These are phyloP conservation scores for Gremmenia infestans DNA, from an alignment of 2,329 filamentous ascomycete genomes.

Conservation along the genomic window DNA sequence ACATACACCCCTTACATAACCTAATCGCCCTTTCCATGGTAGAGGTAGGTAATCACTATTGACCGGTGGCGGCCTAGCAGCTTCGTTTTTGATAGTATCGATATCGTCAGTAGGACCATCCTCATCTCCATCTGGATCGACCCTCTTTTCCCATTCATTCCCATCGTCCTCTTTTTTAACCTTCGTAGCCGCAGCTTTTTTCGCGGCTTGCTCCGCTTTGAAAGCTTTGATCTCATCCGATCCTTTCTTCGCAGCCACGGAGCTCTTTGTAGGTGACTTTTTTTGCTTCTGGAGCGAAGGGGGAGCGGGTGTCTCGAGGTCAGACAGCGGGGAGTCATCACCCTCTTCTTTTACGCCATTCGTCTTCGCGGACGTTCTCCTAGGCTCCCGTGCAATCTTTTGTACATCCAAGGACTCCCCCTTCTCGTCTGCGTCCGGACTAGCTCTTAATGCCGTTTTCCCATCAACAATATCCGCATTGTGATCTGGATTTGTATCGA, in stretches of 20 bases:
- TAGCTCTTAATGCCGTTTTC: conserved; percentile 28
- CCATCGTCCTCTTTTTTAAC: conserved; percentile 25
- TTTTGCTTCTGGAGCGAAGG: conserved; percentile 22
- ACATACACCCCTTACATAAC: conserved; percentile 60
- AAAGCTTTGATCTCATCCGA: conserved; percentile 31
- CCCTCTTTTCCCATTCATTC: conserved; percentile 26
- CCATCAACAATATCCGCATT: conserved; percentile 29
- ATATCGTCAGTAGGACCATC: conserved; percentile 24
- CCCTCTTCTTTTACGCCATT: conserved; percentile 17
- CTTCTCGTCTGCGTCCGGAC: conserved; percentile 28
- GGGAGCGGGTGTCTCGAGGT: conserved; percentile 6
- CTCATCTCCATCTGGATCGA: conserved; percentile 28
- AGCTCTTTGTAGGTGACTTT: conserved; percentile 28
- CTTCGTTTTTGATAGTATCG: conserved; percentile 27
- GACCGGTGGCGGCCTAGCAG: conserved; percentile 58
- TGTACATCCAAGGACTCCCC: conserved; percentile 24
- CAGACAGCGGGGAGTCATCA: conserved; percentile 19
- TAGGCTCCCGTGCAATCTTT: conserved; percentile 5
- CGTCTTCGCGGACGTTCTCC: conserved; percentile 2
- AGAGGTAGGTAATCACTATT: conserved; percentile 80
- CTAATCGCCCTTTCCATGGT: conserved; percentile 84
- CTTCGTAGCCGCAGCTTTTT: conserved; percentile 21
- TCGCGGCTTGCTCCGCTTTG: conserved; percentile 28
- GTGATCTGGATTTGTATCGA: conserved; percentile 29
- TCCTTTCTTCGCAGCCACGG: conserved; percentile 29